These are phyloP conservation scores for Komagataella phaffii DNA, from an alignment of 805 yeast species.

Conservation along the genomic window DNA sequence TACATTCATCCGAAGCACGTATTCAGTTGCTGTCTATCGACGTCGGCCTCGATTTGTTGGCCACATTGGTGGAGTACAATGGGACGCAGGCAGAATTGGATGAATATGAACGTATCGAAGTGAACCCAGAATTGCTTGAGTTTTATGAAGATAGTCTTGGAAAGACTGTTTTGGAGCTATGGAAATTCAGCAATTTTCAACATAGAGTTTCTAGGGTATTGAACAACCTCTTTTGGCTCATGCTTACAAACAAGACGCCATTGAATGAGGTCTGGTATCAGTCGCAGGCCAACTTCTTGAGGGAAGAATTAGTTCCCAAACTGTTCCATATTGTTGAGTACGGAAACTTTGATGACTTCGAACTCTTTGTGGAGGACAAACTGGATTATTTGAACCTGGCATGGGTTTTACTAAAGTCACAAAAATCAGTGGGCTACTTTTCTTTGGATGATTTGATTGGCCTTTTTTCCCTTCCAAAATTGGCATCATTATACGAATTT, in stretches of 20 bases:
- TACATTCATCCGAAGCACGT: slow-evolving; percentile 20
- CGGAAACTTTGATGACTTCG: slow-evolving; percentile 1
- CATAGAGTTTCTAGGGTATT: slow-evolving; percentile 33
- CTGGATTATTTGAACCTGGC: slow-evolving; percentile 20
- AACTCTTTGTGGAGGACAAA: slow-evolving; percentile 9
- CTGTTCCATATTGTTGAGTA: slow-evolving; percentile 19
- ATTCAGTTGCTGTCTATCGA: slow-evolving; percentile 52
- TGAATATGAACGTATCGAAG: slow-evolving; percentile 2
- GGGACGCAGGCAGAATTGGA: slow-evolving; percentile 7
- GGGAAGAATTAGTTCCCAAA: slow-evolving; percentile 24
- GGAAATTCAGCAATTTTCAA: slow-evolving; percentile 26
- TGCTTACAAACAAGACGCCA: slow-evolving; percentile 7
- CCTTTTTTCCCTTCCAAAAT: not conserved
- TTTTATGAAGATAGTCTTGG: slow-evolving; percentile 6
- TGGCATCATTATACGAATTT: slow-evolving; percentile 9
- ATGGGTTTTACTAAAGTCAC: slow-evolving; percentile 18
- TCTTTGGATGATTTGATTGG: not conserved
- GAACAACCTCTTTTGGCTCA: slow-evolving; percentile 62
- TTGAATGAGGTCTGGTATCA: not conserved
- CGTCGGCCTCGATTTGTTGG: slow-evolving; percentile 57
- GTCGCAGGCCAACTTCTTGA: slow-evolving; percentile 17
- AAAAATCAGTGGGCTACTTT: not conserved
- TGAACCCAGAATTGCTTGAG: slow-evolving; percentile 13
- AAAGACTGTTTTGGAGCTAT: slow-evolving; percentile 24
- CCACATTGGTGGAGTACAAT: slow-evolving; percentile 55